Percentiles rank a stretch among this genome's conserved stretches.
phyloP scores from a whole-genome alignment of 768 basidiomycete species.

The Dioszegia aurantiaca region DNA sequence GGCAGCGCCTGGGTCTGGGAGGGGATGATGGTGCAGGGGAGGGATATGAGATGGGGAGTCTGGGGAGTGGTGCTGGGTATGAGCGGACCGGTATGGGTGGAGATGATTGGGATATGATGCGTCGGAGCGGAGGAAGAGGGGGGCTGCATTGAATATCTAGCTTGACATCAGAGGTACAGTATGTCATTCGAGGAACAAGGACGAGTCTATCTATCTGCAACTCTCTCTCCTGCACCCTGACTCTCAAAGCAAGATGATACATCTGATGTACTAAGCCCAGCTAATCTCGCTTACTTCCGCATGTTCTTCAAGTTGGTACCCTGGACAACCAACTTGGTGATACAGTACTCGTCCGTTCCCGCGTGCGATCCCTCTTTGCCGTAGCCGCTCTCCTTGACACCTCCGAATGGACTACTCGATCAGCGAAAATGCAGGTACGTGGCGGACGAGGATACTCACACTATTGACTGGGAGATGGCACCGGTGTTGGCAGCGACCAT shows the following conservation, averaged over 20 bases:
- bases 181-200: too few relatives aligned
- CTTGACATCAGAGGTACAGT: too few relatives aligned
- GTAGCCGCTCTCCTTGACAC: constrained; percentile 68
- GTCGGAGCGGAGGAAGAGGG: constrained; percentile 23
- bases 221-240: too few relatives aligned
- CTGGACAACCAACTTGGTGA: constrained; percentile 36
- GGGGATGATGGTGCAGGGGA: neutral
- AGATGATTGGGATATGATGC: constrained; percentile 40
- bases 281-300: constrained; percentile 8
- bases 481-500: constrained; percentile 60
- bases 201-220: too few relatives aligned
- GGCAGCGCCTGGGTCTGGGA: constrained; percentile 2
- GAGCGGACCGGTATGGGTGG: constrained; percentile 14
- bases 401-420: constrained; percentile 32
- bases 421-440: neutral
- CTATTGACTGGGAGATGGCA: constrained; percentile 43
- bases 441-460: constrained; percentile 26
- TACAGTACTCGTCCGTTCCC: constrained; percentile 74
- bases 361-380: constrained; percentile 79
- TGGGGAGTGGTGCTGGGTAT: constrained; percentile 10
- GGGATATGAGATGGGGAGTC: constrained; percentile 33
- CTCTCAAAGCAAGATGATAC: neutral
- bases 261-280: neutral
- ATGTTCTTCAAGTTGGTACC: constrained; percentile 24
- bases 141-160: constrained; percentile 4